These are phyloP conservation scores for Ophiostoma fasciatum DNA, from an alignment of 2,329 filamentous ascomycete genomes.

Conservation along the genomic window DNA sequence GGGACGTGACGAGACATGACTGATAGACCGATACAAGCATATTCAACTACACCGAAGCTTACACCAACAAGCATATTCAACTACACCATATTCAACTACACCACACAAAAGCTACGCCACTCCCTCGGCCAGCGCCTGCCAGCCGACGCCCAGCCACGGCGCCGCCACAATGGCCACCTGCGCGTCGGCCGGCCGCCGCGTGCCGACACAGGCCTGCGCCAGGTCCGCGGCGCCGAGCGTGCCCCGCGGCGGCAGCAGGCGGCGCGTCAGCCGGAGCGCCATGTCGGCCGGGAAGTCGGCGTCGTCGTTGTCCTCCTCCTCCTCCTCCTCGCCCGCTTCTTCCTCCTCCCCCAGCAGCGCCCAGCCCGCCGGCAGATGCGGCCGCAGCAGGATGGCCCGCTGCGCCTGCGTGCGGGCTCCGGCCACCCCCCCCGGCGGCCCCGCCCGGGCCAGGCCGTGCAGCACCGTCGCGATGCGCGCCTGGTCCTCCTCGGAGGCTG, in stretches of 20 bases:
- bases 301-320: conserved; percentile 26
- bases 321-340: conserved; percentile 21
- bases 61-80: neutral
- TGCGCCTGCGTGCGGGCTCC: conserved; percentile 46
- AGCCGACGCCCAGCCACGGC: conserved; percentile 58
- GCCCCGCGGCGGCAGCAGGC: conserved; percentile 59
- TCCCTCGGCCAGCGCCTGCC: conserved; percentile 39
- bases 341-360: conserved; percentile 44
- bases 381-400: conserved; percentile 66
- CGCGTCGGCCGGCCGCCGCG: conserved; percentile 55
- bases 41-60: neutral
- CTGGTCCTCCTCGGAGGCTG: too few relatives aligned
- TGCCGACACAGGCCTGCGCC: conserved; percentile 58
- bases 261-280: conserved; percentile 64
- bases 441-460: conserved; percentile 51
- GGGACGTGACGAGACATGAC: neutral
- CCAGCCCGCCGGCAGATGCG: conserved; percentile 71
- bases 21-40: too few relatives aligned
- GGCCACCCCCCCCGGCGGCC: conserved; percentile 36
- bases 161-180: conserved; percentile 66
- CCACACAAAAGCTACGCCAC: conserved; percentile 16
- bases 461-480: conserved; percentile 59
- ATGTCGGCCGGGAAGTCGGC: conserved; percentile 51
- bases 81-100: neutral
- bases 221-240: conserved; percentile 54